phyloP scores from a whole-genome alignment of 2,329 filamentous ascomycete genomes.

The Aspergillus fijiensis region DNA sequence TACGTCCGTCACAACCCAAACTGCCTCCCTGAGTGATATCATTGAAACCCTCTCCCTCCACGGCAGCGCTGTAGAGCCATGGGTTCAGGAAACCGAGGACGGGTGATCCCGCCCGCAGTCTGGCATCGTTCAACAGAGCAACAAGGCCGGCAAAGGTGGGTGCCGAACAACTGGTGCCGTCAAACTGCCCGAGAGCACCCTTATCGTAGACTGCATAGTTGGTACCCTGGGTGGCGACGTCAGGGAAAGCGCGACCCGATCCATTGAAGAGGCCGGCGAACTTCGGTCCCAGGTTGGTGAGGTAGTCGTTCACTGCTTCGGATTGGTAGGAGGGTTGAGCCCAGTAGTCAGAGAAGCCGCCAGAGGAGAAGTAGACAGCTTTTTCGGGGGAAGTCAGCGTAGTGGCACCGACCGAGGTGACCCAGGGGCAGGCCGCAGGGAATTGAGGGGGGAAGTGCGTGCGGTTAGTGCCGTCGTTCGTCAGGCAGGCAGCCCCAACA shows the following conservation, averaged over 20 bases:
- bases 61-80: constrained; percentile 54
- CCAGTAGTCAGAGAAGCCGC: constrained; percentile 44
- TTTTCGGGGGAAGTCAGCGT: constrained; percentile 37
- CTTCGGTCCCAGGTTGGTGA: constrained; percentile 26
- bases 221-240: constrained; percentile 40
- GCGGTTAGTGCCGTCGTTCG: constrained; percentile 36
- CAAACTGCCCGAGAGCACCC: constrained; percentile 28
- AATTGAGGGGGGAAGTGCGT: constrained; percentile 46
- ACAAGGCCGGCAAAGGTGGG: constrained; percentile 61
- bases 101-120: constrained; percentile 51
- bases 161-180: constrained; percentile 52
- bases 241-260: constrained; percentile 41
- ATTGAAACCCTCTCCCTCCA: constrained; percentile 44
- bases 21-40: constrained; percentile 51
- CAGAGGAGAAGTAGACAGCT: constrained; percentile 43
- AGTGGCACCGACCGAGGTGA: constrained; percentile 46
- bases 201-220: constrained; percentile 35
- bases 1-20: constrained; percentile 46
- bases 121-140: constrained; percentile 62
- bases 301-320: constrained; percentile 37
- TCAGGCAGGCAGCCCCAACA: constrained; percentile 39
- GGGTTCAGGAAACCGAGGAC: constrained; percentile 61
- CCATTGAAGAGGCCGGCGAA: constrained; percentile 35
- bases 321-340: constrained; percentile 35
- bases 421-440: constrained; percentile 40